Percentiles rank a stretch among this genome's conserved stretches.
Evolutionary conservation across 208 protist genomes (phyloP).

Genomic region (Eutreptiella sp.): DNA sequence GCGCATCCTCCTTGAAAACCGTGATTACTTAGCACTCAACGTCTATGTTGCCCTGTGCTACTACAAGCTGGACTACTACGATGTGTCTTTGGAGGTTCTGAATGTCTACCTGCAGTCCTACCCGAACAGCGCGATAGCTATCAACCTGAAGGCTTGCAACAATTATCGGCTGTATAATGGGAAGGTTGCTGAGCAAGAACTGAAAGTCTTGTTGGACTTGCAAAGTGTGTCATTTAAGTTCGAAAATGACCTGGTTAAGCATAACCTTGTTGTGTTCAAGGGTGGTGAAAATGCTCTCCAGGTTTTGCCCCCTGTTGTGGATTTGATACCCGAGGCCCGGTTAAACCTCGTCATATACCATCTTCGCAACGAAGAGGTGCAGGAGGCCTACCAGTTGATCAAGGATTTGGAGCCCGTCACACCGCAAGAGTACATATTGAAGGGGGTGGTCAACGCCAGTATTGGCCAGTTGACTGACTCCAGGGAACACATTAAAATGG

Average conservation of each 20-base stretch:
- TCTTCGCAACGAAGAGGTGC: constrained; percentile 82
- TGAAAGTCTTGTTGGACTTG: constrained; percentile 80
- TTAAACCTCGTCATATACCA: constrained; percentile 94
- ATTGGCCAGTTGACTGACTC: constrained; percentile 79
- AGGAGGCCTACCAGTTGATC: constrained; percentile 88
- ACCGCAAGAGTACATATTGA: constrained; percentile 90
- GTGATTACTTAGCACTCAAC: constrained; percentile 83
- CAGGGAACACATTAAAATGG: constrained; percentile 80
- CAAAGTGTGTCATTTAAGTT: constrained; percentile 75
- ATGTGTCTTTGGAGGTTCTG: constrained; percentile 80
- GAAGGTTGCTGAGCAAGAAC: constrained; percentile 82
- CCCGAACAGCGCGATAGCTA: constrained; percentile 80
- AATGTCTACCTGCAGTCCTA: constrained; percentile 79
- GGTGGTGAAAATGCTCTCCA: constrained; percentile 89
- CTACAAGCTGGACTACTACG: constrained; percentile 96
- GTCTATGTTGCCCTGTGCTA: constrained; percentile 96
- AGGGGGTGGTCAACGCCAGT: constrained; percentile 83
- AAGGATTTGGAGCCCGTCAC: constrained; percentile 82
- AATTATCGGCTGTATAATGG: constrained; percentile 88
- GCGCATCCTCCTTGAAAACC: constrained; percentile 83
- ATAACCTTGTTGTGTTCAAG: constrained; percentile 94
- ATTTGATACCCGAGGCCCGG: constrained; percentile 87
- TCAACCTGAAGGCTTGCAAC: constrained; percentile 96
- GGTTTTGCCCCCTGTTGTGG: constrained; percentile 80
- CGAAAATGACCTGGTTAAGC: constrained; percentile 85